These are phyloP conservation scores for Drosera spatulata DNA, from an alignment of 179 eudicot genomes.

Conservation along the genomic window DNA sequence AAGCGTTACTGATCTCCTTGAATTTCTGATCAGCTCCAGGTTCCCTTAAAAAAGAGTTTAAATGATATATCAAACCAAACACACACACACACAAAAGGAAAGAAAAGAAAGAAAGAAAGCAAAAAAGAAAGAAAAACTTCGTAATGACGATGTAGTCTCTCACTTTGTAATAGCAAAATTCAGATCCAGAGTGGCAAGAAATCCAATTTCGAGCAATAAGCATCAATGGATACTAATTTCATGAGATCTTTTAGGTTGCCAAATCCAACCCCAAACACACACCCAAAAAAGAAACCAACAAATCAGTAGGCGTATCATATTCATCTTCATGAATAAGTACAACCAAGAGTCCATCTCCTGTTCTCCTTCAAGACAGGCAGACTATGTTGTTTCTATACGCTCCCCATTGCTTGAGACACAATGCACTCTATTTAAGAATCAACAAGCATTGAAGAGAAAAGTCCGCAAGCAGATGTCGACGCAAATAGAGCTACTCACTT, in stretches of 20 bases:
- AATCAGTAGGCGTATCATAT: too few species aligned
- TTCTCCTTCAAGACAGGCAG: too few species aligned
- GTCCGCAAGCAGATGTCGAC: background rate
- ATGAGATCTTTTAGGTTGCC: background rate
- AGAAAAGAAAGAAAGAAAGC: too few species aligned
- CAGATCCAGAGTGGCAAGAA: background rate
- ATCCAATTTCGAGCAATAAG: too few species aligned
- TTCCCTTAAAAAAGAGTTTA: constrained; percentile 38
- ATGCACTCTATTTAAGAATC: background rate
- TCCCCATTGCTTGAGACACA: too few species aligned
- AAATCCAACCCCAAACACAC: background rate
- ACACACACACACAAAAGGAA: too few species aligned
- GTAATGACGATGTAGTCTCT: too few species aligned
- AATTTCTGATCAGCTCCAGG: constrained; percentile 90
- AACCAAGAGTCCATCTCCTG: background rate
- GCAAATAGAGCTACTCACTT: constrained; percentile 39
- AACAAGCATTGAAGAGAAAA: background rate
- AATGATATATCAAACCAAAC: background rate
- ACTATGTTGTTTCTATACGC: too few species aligned
- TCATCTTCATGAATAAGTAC: too few species aligned
- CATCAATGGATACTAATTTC: too few species aligned
- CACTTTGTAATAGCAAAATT: background rate
- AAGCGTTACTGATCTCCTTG: constrained; percentile 88
- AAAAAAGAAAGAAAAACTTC: too few species aligned
- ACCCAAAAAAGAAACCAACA: too few species aligned